Evolutionary conservation across 2,329 filamentous ascomycete genomes (phyloP).

Genomic region (Fusarium sp.): DNA sequence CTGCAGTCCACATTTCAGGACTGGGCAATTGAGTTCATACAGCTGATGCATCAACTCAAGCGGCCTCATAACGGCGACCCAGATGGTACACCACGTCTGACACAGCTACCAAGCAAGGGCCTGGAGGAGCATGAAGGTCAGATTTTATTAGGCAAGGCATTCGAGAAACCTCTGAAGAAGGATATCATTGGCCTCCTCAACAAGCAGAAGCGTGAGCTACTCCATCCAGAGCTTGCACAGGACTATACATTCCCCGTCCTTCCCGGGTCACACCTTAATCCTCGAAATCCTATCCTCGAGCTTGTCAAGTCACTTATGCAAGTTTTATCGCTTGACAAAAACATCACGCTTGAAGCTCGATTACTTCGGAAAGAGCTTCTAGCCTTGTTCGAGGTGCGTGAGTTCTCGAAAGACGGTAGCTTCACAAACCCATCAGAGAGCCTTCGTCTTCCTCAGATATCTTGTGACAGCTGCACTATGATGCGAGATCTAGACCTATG

Average conservation of each 20-base stretch:
- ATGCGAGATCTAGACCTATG: slow-evolving; percentile 91
- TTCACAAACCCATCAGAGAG: slow-evolving; percentile 87
- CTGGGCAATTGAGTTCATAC: slow-evolving; percentile 94
- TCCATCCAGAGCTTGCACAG: slow-evolving; percentile 85
- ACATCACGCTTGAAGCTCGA: slow-evolving; percentile 87
- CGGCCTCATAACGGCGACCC: slow-evolving; percentile 66
- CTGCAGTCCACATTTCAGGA: slow-evolving; percentile 88
- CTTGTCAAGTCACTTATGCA: slow-evolving; percentile 95
- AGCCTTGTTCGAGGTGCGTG: slow-evolving; percentile 89
- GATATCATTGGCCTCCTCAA: slow-evolving; percentile 84
- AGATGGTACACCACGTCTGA: slow-evolving; percentile 65
- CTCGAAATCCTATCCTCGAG: slow-evolving; percentile 80
- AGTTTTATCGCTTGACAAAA: slow-evolving; percentile 88
- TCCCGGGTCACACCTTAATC: slow-evolving; percentile 71
- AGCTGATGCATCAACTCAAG: slow-evolving; percentile 91
- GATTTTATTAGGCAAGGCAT: slow-evolving; percentile 80
- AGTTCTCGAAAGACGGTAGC: slow-evolving; percentile 88
- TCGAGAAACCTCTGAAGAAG: slow-evolving; percentile 90
- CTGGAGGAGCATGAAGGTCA: slow-evolving; percentile 69
- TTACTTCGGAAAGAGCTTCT: slow-evolving; percentile 90
- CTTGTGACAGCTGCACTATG: slow-evolving; percentile 91
- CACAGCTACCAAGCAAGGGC: slow-evolving; percentile 67
- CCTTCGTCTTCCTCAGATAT: slow-evolving; percentile 78
- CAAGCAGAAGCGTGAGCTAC: slow-evolving; percentile 86
- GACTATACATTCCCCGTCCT: slow-evolving; percentile 89